phyloP scores from a whole-genome alignment of 1,139 yeast species.

The Lodderomyces metapsilosis region DNA sequence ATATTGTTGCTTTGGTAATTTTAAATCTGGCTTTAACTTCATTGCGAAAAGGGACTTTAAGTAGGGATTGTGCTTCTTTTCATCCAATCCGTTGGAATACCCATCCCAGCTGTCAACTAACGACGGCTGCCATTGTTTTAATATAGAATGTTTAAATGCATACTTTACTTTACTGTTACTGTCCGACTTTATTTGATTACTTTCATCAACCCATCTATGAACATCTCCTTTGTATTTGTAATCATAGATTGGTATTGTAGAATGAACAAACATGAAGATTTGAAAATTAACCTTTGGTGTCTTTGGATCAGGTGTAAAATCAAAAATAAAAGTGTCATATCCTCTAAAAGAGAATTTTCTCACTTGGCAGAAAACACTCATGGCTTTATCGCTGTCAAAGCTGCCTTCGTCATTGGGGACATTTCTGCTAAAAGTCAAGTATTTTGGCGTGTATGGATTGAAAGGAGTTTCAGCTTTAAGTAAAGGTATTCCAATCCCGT shows the following conservation, averaged over 20 bases:
- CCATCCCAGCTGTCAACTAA: conserved; percentile 17
- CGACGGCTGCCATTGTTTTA: conserved; percentile 9
- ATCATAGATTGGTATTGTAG: conserved; percentile 13
- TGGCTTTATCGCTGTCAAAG: conserved; percentile 13
- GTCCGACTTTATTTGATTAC: conserved; percentile 5
- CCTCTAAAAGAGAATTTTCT: conserved; percentile 9
- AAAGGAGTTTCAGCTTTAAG: conserved; percentile 10
- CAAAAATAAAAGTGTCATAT: conserved; percentile 12
- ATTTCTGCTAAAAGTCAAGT: conserved; percentile 12
- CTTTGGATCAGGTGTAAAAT: conserved; percentile 13
- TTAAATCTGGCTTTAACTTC: conserved; percentile 7
- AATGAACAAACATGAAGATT: conserved; percentile 13
- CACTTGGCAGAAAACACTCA: conserved; percentile 12
- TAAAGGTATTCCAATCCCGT: conserved; percentile 14
- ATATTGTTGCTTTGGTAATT: conserved; percentile 12
- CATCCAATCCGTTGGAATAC: conserved; percentile 9
- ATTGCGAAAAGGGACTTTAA: conserved; percentile 8
- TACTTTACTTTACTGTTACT: conserved; percentile 10
- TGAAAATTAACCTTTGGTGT: conserved; percentile 7
- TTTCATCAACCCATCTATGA: conserved; percentile 15
- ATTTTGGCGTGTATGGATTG: conserved; percentile 8
- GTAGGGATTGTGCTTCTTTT: conserved; percentile 10
- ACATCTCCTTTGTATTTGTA: conserved; percentile 13
- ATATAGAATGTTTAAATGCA: conserved; percentile 12
- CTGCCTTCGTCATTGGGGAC: conserved; percentile 10